Base-by-base conservation (phyloP, 2,329 filamentous ascomycete genomes). In the Penicillium sclerotigenum region DNA sequence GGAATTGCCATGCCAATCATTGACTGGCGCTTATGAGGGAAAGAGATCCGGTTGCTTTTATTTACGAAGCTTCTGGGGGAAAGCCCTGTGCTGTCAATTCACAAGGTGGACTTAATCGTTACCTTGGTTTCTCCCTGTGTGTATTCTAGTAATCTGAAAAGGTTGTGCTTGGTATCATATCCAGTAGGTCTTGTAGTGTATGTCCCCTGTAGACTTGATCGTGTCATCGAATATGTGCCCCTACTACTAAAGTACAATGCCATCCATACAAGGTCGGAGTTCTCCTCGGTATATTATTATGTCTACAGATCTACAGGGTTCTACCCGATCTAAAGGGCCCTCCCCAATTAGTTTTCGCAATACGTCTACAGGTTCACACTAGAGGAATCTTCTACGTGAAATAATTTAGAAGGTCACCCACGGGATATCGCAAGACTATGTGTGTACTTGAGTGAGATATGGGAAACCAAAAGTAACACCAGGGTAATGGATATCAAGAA, bases 1-100 rank as follows among this genome's bases (percentile, higher is more conserved):
- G 69, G 70, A 68, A 73, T 73, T 66, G 68, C 65, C 62, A 71
- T 68, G 73, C 74, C 71, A 73, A 73, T 81, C 77, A 81, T 81
- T 85, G 84, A 82, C 82, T 78, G 81, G 87, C 86, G 88, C 91
- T 97, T 83, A 97, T 89, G 92, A 97, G 91, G 93, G 93, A 97
- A 97, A 97, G 93, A 97, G 91, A 96, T 88, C 91, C 73, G 73
- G 72, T 69, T 70, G 78, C 75, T 73, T 74, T 76, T 67, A 67
- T 70, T 68, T 64, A 74, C 65, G 64, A 64, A 65, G 59, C 63
- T 68, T 71, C 74, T 79, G 87, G 91, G 92, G 91, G 93, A 97
- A 97, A 91, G 93, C 93, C 93, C 91, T 97, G 92, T 94, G 86
- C 82, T 86, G 81, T 84, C 82, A 74, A 74, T 70, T 84, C 84